Percentiles rank a stretch among this genome's conserved stretches.
These are phyloP conservation scores for Beauveria scarabaeidicola DNA, from an alignment of 2,329 filamentous ascomycete species.

Conservation along the genomic window DNA sequence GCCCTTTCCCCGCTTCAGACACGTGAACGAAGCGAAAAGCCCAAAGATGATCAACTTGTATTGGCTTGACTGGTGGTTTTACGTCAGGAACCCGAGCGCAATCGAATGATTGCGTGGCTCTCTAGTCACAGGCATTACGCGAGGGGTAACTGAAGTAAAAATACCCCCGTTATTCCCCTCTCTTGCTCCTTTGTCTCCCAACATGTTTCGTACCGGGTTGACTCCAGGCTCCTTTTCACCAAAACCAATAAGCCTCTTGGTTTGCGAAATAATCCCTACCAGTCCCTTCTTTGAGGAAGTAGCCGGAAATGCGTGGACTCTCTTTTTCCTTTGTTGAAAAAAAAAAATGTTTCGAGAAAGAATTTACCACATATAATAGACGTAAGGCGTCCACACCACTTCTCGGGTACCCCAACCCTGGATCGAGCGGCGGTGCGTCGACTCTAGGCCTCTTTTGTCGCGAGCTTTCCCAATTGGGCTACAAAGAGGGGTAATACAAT, in stretches of 20 bases:
- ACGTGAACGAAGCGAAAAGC: background rate
- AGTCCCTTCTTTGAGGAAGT: background rate
- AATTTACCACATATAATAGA: background rate
- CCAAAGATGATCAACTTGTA: background rate
- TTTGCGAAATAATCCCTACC: background rate
- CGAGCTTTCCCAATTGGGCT: background rate
- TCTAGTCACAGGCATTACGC: background rate
- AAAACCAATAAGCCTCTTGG: too few species aligned
- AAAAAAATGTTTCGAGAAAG: background rate
- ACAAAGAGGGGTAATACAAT: background rate
- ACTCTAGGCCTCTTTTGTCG: background rate
- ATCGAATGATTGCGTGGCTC: background rate
- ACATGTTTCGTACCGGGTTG: background rate
- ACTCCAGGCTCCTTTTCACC: background rate
- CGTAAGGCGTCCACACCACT: background rate
- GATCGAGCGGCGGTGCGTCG: background rate
- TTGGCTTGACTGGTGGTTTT: background rate
- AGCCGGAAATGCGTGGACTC: too few species aligned
- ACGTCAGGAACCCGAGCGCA: conserved; percentile 5
- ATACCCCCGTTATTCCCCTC: background rate
- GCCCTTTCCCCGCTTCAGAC: background rate
- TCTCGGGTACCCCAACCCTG: background rate
- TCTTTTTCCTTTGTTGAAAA: background rate
- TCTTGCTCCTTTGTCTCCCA: background rate
- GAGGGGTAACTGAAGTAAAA: background rate